Percentiles rank a stretch among this genome's conserved stretches.
phyloP scores from a whole-genome alignment of 1,284 basidiomycete genomes.

The Agroathelia rolfsii region DNA sequence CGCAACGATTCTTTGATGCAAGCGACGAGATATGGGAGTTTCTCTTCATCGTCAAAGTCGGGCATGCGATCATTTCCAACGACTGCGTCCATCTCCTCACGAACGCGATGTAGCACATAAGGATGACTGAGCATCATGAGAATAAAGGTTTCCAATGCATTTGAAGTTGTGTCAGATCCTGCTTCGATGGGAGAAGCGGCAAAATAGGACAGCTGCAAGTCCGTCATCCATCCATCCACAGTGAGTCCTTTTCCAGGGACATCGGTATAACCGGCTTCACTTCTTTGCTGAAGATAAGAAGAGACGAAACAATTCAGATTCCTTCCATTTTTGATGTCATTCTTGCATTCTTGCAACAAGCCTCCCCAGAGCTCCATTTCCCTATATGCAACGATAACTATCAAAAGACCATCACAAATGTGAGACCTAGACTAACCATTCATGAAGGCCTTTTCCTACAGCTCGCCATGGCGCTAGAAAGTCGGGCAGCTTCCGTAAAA shows the following conservation, averaged over 20 bases:
- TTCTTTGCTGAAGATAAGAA: constrained; percentile 17
- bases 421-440: constrained; percentile 13
- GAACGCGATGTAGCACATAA: constrained; percentile 13
- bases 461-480: constrained; percentile 18
- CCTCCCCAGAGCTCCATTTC: constrained; percentile 22
- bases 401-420: not conserved
- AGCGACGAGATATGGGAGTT: constrained; percentile 21
- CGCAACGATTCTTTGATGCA: constrained; percentile 22
- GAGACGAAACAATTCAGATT: constrained; percentile 13
- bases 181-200: constrained; percentile 16
- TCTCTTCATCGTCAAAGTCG: constrained; percentile 18
- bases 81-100: constrained; percentile 18
- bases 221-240: constrained; percentile 19
- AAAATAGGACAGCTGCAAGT: constrained; percentile 20
- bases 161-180: constrained; percentile 19
- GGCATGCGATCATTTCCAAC: constrained; percentile 20
- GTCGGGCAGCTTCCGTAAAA: constrained; percentile 19
- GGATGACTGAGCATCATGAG: constrained; percentile 17
- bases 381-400: constrained; percentile 7
- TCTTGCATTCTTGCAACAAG: constrained; percentile 13
- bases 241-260: constrained; percentile 19
- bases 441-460: constrained; percentile 17
- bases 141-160: constrained; percentile 18
- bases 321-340: constrained; percentile 8
- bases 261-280: constrained; percentile 15